These are phyloP conservation scores for Saksenaea oblongispora DNA, from an alignment of 371 early-diverging fungal genomes.

Conservation along the genomic window DNA sequence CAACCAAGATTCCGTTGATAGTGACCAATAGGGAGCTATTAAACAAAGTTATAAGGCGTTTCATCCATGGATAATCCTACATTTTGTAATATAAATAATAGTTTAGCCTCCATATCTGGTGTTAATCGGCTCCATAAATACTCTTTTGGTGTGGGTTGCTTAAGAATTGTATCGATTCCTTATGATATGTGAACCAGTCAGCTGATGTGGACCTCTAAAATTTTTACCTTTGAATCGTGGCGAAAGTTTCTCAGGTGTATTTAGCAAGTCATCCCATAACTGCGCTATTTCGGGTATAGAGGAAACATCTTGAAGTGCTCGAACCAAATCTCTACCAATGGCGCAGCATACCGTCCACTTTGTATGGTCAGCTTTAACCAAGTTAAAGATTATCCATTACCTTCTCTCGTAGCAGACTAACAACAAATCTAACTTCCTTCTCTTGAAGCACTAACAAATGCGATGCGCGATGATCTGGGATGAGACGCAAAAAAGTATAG, in stretches of 20 bases:
- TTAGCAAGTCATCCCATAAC: slow-evolving; percentile 64
- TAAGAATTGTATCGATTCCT: slow-evolving; percentile 51
- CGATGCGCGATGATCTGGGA: slow-evolving; percentile 62
- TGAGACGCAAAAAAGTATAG: slow-evolving; percentile 60
- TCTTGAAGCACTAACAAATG: slow-evolving; percentile 47
- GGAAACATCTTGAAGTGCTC: slow-evolving; percentile 69
- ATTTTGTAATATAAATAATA: slow-evolving; percentile 70
- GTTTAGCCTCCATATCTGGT: slow-evolving; percentile 71
- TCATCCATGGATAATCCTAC: slow-evolving; percentile 26
- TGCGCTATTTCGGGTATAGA: slow-evolving; percentile 57
- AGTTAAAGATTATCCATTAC: slow-evolving; percentile 14
- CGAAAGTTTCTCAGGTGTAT: slow-evolving; percentile 58
- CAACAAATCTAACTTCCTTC: slow-evolving; percentile 57
- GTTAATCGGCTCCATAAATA: slow-evolving; percentile 67
- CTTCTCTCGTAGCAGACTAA: slow-evolving; percentile 56
- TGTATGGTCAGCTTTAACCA: not conserved
- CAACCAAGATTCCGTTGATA: slow-evolving; percentile 66
- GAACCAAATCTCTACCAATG: slow-evolving; percentile 72
- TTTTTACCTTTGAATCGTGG: slow-evolving; percentile 55
- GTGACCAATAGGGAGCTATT: slow-evolving; percentile 47
- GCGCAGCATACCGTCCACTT: slow-evolving; percentile 61
- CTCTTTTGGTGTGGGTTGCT: slow-evolving; percentile 63
- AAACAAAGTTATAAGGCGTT: not conserved
- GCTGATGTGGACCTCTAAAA: not conserved
- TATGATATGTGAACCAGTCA: slow-evolving; percentile 5